A percentile compares a stretch with the other conserved stretches of the same genome.
Conservation (phyloP, 306 rosid genomes). For the Lupinus albus region DNA sequence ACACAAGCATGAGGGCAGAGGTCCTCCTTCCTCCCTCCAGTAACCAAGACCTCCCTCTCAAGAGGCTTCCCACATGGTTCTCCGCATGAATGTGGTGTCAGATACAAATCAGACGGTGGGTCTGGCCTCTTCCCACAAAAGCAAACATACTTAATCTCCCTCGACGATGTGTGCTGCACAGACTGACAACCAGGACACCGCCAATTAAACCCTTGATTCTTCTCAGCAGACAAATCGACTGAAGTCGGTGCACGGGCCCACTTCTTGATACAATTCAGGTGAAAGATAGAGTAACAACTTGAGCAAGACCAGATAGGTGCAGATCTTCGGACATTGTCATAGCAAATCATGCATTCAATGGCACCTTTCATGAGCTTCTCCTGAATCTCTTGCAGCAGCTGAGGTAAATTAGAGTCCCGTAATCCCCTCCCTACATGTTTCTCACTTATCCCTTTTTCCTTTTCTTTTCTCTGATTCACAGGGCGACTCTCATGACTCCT, state of each 20-base stretch:
- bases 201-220: slow-evolving; percentile 78
- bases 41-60: slow-evolving; percentile 50
- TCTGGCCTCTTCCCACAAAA: slow-evolving; percentile 85
- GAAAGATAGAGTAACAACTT: slow-evolving; percentile 85
- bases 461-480: slow-evolving; percentile 43
- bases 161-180: slow-evolving; percentile 64
- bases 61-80: slow-evolving; percentile 85
- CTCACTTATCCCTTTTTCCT: slow-evolving; percentile 41
- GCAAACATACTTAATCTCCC: slow-evolving; percentile 69
- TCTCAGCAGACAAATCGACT: slow-evolving; percentile 58
- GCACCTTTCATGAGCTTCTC: slow-evolving; percentile 71
- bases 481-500: slow-evolving; percentile 36
- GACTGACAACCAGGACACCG: slow-evolving; percentile 95
- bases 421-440: slow-evolving; percentile 41
- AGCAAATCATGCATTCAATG: slow-evolving; percentile 93
- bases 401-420: slow-evolving; percentile 63
- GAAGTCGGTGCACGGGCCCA: slow-evolving; percentile 93
- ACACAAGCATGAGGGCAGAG: slow-evolving; percentile 90
- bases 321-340: slow-evolving; percentile 79
- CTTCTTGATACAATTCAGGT: slow-evolving; percentile 77
- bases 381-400: slow-evolving; percentile 78
- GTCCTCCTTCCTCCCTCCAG: slow-evolving; percentile 54
- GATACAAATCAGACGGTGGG: slow-evolving; percentile 82
- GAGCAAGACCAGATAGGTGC: slow-evolving; percentile 87
- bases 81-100: slow-evolving; percentile 93